phyloP scores from a whole-genome alignment of 2,329 filamentous ascomycete species.

The Drechslerella dactyloides region DNA sequence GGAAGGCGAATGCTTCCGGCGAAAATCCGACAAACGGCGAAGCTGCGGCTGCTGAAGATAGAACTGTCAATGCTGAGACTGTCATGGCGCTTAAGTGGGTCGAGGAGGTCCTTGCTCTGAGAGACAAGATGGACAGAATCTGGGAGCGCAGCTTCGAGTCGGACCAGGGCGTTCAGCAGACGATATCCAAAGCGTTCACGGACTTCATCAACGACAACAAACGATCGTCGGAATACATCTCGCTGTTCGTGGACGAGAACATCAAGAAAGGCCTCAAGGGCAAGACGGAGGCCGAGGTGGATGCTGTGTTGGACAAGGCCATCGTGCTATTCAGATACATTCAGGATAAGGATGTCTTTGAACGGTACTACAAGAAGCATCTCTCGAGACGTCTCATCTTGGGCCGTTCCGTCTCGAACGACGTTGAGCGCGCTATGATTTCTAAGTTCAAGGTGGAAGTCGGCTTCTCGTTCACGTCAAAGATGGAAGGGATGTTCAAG shows the following conservation, averaged over 20 bases:
- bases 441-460: constrained; percentile 96
- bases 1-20: constrained; percentile 64
- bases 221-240: constrained; percentile 88
- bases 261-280: constrained; percentile 92
- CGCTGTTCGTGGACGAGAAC: constrained; percentile 95
- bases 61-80: constrained; percentile 66
- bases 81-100: constrained; percentile 92
- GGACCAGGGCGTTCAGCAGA: constrained; percentile 79
- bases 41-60: constrained; percentile 63
- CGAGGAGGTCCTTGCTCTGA: constrained; percentile 82
- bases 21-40: constrained; percentile 53
- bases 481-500: constrained; percentile 97
- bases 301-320: constrained; percentile 83
- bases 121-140: constrained; percentile 86
- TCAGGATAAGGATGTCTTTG: constrained; percentile 90
- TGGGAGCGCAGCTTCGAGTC: constrained; percentile 74
- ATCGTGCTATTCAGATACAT: constrained; percentile 87
- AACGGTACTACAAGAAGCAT: constrained; percentile 98
- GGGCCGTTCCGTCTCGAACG: constrained; percentile 85
- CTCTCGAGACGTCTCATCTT: constrained; percentile 84
- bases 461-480: constrained; percentile 89
- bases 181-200: constrained; percentile 83
- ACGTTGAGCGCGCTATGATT: constrained; percentile 94
- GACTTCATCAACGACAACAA: constrained; percentile 92
- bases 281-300: constrained; percentile 87